These are phyloP conservation scores for Hebeloma cylindrosporum DNA, from an alignment of 768 basidiomycete species.

Conservation along the genomic window DNA sequence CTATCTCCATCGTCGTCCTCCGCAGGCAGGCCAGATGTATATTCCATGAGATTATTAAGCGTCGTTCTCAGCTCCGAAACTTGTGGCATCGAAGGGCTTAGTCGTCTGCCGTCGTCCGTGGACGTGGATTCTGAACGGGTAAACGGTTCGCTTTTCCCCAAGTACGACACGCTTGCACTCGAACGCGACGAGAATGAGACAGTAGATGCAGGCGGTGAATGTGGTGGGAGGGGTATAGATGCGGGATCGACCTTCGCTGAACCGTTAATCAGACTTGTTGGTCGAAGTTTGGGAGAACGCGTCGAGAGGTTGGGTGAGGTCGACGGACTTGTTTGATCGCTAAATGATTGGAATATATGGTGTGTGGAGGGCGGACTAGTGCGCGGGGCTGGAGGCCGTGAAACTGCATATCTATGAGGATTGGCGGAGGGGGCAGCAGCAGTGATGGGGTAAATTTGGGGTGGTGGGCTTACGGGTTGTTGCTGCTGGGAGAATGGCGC, in stretches of 20 bases:
- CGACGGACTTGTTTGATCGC: slow-evolving; percentile 16
- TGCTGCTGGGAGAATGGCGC: slow-evolving; percentile 32
- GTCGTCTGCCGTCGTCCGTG: slow-evolving; percentile 5
- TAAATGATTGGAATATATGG: slow-evolving; percentile 34
- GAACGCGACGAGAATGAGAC: slow-evolving; percentile 80
- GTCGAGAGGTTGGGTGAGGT: slow-evolving; percentile 7
- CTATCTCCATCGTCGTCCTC: slow-evolving; percentile 32
- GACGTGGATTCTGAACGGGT: slow-evolving; percentile 4
- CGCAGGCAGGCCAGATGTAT: slow-evolving; percentile 30
- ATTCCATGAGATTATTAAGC: slow-evolving; percentile 43
- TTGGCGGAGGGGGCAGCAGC: slow-evolving; percentile 55
- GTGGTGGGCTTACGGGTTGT: slow-evolving; percentile 23
- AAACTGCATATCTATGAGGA: slow-evolving; percentile 50
- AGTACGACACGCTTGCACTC: slow-evolving; percentile 45
- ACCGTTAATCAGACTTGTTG: slow-evolving; percentile 13
- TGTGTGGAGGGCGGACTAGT: slow-evolving; percentile 17
- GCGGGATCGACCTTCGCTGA: slow-evolving; percentile 51
- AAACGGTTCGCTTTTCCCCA: slow-evolving; percentile 28
- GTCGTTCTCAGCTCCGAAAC: slow-evolving; percentile 34
- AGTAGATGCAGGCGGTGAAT: slow-evolving; percentile 71
- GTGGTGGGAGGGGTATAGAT: slow-evolving; percentile 59
- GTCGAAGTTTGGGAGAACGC: slow-evolving; percentile 12
- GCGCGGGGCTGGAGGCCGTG: slow-evolving; percentile 32
- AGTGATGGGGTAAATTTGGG: slow-evolving; percentile 56
- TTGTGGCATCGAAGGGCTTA: slow-evolving; percentile 5